These are phyloP conservation scores for Pichia sp. DNA, from an alignment of 1,139 yeast species.

Conservation along the genomic window DNA sequence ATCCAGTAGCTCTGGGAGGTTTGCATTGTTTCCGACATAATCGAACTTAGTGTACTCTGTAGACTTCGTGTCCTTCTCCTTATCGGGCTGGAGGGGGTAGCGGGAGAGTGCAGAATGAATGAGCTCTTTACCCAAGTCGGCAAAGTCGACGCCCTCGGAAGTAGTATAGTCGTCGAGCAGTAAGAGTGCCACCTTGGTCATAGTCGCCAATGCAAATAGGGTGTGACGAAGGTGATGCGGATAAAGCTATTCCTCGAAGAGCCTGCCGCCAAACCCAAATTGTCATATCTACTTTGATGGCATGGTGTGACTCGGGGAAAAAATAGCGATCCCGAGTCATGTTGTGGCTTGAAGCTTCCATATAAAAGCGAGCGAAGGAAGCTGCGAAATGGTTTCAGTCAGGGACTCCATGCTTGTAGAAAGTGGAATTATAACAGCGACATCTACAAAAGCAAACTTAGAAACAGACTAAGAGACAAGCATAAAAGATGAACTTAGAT, in stretches of 20 bases:
- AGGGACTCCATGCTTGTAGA: too few relatives aligned
- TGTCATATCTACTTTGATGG: not conserved
- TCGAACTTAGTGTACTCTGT: conserved; percentile 40
- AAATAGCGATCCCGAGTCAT: not conserved
- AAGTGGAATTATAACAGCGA: too few relatives aligned
- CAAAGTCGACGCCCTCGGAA: conserved; percentile 46
- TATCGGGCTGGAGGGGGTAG: not conserved
- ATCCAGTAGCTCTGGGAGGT: conserved; percentile 35
- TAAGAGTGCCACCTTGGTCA: conserved; percentile 14
- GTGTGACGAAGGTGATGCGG: not conserved
- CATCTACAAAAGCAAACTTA: too few relatives aligned
- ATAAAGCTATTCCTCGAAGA: not conserved
- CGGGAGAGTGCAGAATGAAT: conserved; percentile 20
- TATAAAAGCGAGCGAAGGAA: not conserved
- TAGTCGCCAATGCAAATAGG: not conserved
- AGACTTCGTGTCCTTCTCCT: not conserved
- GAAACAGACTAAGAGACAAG: too few relatives aligned
- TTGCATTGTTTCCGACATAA: conserved; percentile 37
- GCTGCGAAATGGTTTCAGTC: too few relatives aligned
- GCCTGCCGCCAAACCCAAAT: not conserved
- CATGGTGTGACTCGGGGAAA: conserved; percentile 1
- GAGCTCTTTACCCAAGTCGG: conserved; percentile 42
- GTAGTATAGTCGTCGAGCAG: conserved; percentile 14
- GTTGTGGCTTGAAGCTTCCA: not conserved
- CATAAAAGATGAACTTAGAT: conserved; percentile 20